Conservation (phyloP, 164 flowering plant genomes). For the Dillenia suffruticosa region DNA sequence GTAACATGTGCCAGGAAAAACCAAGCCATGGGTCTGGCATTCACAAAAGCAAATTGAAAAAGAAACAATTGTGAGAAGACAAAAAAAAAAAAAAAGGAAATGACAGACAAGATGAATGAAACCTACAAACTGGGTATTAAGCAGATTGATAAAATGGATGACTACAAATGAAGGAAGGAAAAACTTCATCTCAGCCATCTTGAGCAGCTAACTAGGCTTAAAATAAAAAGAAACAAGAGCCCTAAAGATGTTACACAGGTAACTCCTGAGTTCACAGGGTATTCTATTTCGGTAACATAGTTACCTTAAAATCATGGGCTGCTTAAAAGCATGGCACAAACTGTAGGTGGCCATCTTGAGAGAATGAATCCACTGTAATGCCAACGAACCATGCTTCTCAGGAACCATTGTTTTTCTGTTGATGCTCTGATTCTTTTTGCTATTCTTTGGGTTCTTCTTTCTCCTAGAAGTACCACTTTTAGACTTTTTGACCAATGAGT, state of each 20-base stretch:
- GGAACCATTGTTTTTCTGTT: conserved; percentile 18
- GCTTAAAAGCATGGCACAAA: conserved; percentile 64
- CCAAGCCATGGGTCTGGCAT: conserved; percentile 91
- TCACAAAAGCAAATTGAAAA: conserved; percentile 20
- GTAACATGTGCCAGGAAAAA: conserved; percentile 78
- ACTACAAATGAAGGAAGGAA: not conserved
- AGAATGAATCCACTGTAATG: conserved; percentile 45
- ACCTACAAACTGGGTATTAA: not conserved
- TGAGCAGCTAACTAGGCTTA: no score
- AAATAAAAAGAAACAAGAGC: no score
- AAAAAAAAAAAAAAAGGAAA: conserved; percentile 3
- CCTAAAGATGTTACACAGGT: no score
- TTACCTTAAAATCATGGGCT: conserved; percentile 84
- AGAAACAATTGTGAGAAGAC: conserved; percentile 16
- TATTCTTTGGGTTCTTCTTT: conserved; percentile 48
- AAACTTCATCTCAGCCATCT: no score
- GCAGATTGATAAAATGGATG: not conserved
- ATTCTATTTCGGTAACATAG: not conserved
- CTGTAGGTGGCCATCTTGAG: conserved; percentile 56
- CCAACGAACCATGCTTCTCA: conserved; percentile 27
- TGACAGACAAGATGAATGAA: not conserved
- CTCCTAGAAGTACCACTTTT: conserved; percentile 34
- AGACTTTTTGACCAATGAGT: conserved; percentile 18
- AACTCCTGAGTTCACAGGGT: not conserved
- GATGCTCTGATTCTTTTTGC: conserved; percentile 16